Percentiles rank a stretch among this genome's conserved stretches.
phyloP scores from a whole-genome alignment of 2,329 filamentous ascomycete species.

The Fusarium caatingaense region DNA sequence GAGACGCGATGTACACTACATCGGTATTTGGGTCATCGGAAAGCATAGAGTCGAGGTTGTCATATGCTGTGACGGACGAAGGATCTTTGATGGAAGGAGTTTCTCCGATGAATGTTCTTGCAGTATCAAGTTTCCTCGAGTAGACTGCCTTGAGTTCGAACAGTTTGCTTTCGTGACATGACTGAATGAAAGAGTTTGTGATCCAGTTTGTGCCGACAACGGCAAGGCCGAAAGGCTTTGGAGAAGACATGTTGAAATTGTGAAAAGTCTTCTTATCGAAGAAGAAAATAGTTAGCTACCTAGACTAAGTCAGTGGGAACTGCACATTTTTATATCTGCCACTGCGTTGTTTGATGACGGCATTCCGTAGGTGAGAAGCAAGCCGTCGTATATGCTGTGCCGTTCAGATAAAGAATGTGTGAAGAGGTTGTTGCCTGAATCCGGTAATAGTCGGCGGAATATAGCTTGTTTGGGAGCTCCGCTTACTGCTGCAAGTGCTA shows the following conservation, averaged over 20 bases:
- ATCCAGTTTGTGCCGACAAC: constrained; percentile 40
- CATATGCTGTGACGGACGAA: constrained; percentile 8
- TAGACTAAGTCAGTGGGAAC: not conserved
- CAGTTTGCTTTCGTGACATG: constrained; percentile 29
- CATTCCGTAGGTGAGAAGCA: not conserved
- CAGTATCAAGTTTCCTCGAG: constrained; percentile 31
- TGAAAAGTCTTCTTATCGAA: too few species aligned
- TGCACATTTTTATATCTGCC: not conserved
- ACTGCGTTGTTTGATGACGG: not conserved
- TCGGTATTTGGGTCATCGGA: not conserved
- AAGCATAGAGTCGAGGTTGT: constrained; percentile 28
- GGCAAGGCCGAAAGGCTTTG: constrained; percentile 24
- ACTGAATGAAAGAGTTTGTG: constrained; percentile 38
- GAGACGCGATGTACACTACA: not conserved
- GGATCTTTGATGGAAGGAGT: constrained; percentile 28
- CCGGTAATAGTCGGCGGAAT: constrained; percentile 1
- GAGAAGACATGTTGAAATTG: constrained; percentile 18
- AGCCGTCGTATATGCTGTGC: not conserved
- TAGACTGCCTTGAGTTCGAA: constrained; percentile 31
- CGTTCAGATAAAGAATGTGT: not conserved
- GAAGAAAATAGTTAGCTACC: too few species aligned
- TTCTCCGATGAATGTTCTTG: constrained; percentile 24
- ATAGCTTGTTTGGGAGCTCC: not conserved
- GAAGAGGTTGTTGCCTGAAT: not conserved
- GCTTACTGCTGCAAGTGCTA: too few species aligned